Evolutionary conservation across 805 yeast species (phyloP).

Genomic region (Metschnikowia dekortorum): DNA sequence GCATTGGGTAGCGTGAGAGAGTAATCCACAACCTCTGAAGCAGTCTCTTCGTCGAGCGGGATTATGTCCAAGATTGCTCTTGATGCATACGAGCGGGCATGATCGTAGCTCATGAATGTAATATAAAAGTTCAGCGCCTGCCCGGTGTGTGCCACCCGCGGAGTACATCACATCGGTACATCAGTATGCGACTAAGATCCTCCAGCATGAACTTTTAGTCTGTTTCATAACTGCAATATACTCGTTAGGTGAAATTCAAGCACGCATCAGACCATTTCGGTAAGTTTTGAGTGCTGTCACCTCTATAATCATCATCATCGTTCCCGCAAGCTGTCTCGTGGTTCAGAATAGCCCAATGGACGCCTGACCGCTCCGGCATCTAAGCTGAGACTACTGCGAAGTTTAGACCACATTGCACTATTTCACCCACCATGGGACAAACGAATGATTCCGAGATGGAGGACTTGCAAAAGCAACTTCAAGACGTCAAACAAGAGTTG

Average conservation of each 20-base stretch:
- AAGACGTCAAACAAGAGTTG: not conserved
- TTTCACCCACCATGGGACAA: not conserved
- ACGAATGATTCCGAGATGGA: not conserved
- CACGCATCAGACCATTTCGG: no score
- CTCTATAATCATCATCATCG: not conserved
- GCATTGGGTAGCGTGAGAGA: slow-evolving; percentile 45
- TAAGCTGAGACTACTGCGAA: not conserved
- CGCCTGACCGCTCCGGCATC: not conserved
- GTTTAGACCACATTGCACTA: not conserved
- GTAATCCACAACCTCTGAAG: slow-evolving; percentile 52
- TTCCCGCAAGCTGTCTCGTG: no score
- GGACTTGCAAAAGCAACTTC: not conserved
- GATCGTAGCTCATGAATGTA: slow-evolving; percentile 15
- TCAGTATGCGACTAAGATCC: not conserved
- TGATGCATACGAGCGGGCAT: slow-evolving; percentile 24
- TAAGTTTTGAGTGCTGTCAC: no score
- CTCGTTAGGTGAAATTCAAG: no score
- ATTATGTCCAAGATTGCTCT: slow-evolving; percentile 34
- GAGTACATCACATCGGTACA: not conserved
- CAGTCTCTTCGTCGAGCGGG: slow-evolving; percentile 57
- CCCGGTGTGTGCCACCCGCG: not conserved
- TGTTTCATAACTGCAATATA: no score
- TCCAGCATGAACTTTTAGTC: not conserved
- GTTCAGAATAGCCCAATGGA: no score
- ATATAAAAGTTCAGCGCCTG: not conserved